Conservation (phyloP, 2,329 filamentous ascomycete genomes). For the Ophiostoma sp. region DNA sequence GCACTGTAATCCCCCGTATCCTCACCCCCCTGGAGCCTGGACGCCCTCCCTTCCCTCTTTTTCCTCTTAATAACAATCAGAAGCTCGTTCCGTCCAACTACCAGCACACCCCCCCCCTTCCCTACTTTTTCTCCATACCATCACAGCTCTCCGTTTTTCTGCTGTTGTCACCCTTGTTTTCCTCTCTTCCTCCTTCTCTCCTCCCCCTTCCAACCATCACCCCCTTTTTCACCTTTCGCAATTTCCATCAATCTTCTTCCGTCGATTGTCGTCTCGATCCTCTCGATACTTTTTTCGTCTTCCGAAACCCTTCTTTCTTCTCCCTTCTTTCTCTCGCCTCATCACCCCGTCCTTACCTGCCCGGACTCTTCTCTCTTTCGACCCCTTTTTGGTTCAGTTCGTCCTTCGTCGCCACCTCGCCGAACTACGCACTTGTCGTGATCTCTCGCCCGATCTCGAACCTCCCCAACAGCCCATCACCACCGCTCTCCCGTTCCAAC, state of each 20-base stretch:
- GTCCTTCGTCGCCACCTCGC: conserved; percentile 17
- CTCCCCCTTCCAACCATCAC: conserved; percentile 19
- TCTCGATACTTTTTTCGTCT: conserved; percentile 6
- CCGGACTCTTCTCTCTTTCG: not conserved
- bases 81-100: not conserved
- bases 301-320: not conserved
- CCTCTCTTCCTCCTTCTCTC: conserved; percentile 8
- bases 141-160: conserved; percentile 3
- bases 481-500: not conserved
- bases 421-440: conserved; percentile 10
- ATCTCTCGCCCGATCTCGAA: conserved; percentile 25
- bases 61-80: no score
- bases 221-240: conserved; percentile 20
- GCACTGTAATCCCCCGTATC: no score
- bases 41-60: not conserved
- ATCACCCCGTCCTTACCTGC: not conserved
- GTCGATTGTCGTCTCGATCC: conserved; percentile 13
- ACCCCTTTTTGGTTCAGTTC: conserved; percentile 16
- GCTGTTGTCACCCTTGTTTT: conserved; percentile 4
- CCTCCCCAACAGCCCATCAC: conserved; percentile 29
- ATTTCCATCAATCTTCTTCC: conserved; percentile 12
- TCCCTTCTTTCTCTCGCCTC: not conserved
- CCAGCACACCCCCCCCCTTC: not conserved
- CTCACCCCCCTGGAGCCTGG: not conserved
- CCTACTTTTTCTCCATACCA: conserved; percentile 11